Conservation (phyloP, 352 stramenopile species). For the Globisporangium barbulae region DNA sequence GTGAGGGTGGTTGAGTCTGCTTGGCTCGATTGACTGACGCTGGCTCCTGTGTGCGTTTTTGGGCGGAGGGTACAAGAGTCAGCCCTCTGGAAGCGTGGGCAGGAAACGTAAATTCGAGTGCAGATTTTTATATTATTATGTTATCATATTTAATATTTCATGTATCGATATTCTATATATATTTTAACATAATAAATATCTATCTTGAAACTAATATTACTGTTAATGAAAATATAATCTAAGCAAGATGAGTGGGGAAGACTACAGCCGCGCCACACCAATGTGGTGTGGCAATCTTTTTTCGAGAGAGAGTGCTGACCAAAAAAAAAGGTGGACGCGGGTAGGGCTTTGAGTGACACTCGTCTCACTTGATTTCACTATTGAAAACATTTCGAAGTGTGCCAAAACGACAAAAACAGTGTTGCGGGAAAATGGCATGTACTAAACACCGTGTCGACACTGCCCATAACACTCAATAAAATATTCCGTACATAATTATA, state of each 20-base stretch:
- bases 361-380: background rate
- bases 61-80: background rate
- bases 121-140: no score
- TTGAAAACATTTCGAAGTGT: background rate
- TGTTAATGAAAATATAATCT: no score
- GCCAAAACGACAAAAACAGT: no score
- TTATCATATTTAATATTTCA: no score
- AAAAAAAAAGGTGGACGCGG: background rate
- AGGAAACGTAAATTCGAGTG: background rate
- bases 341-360: background rate
- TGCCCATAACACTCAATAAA: no score
- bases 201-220: no score
- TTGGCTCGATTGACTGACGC: background rate
- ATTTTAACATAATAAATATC: no score
- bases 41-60: background rate
- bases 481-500: no score
- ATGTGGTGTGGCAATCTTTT: background rate
- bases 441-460: no score
- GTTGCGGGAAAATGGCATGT: no score
- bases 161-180: no score
- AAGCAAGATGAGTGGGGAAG: no score
- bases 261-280: background rate
- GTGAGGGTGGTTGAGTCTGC: background rate
- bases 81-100: background rate
- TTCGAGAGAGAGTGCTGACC: background rate